These are phyloP conservation scores for Trichoderma virens DNA, from an alignment of 495 filamentous ascomycete species.

Conservation along the genomic window DNA sequence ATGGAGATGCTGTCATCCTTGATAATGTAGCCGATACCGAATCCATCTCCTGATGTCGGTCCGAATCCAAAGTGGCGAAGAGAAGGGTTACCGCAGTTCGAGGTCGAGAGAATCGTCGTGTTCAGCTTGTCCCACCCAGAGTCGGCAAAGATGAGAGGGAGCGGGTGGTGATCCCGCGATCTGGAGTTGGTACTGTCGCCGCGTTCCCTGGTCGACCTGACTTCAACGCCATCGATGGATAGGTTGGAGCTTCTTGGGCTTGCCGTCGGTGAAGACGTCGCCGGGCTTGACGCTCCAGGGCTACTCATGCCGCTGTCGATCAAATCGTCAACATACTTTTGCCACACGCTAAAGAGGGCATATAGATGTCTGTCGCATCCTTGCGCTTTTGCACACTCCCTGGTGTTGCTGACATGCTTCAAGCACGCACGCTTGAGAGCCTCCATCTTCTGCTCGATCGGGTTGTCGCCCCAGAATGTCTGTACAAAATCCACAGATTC, in stretches of 20 bases:
- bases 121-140: slow-evolving; percentile 90
- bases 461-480: slow-evolving; percentile 91
- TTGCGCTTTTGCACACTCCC: slow-evolving; percentile 81
- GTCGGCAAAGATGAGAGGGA: slow-evolving; percentile 81
- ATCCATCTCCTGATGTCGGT: slow-evolving; percentile 87
- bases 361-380: slow-evolving; percentile 94
- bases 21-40: slow-evolving; percentile 98
- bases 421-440: slow-evolving; percentile 75
- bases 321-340: slow-evolving; percentile 65
- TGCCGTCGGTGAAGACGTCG: slow-evolving; percentile 25
- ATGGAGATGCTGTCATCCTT: slow-evolving; percentile 91
- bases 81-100: slow-evolving; percentile 98
- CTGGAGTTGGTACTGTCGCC: slow-evolving; percentile 29
- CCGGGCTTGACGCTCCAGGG: slow-evolving; percentile 51
- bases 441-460: slow-evolving; percentile 73
- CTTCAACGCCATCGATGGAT: slow-evolving; percentile 26
- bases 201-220: slow-evolving; percentile 25
- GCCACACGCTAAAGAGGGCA: slow-evolving; percentile 92
- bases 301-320: slow-evolving; percentile 43
- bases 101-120: slow-evolving; percentile 88
- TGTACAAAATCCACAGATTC: slow-evolving; percentile 81
- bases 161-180: slow-evolving; percentile 32
- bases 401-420: slow-evolving; percentile 72
- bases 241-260: slow-evolving; percentile 24
- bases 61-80: slow-evolving; percentile 95